Evolutionary conservation across 1,139 yeast species (phyloP).

Genomic region (Geotrichum restrictum): DNA sequence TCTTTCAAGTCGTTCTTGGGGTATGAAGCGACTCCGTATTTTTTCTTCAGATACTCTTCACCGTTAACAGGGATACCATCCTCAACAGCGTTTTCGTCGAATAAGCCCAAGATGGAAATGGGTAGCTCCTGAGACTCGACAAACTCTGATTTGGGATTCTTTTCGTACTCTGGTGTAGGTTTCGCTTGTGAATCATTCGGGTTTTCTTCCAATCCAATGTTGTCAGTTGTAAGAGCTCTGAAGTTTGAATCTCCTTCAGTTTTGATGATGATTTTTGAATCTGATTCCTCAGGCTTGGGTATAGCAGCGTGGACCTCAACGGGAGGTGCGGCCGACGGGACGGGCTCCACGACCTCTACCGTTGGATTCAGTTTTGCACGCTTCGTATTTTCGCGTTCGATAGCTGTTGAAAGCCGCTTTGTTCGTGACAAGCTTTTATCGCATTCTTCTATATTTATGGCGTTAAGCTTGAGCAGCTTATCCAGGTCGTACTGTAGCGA

Average conservation of each 20-base stretch:
- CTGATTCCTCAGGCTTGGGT: not conserved
- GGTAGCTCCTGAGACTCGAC: constrained; percentile 72
- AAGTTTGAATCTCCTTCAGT: constrained; percentile 13
- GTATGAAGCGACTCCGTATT: constrained; percentile 84
- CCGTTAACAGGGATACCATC: constrained; percentile 57
- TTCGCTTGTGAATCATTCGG: constrained; percentile 15
- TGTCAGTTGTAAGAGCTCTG: constrained; percentile 8
- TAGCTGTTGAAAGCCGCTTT: constrained; percentile 16
- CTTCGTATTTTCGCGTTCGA: constrained; percentile 19
- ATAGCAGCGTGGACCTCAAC: not conserved
- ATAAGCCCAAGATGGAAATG: constrained; percentile 65
- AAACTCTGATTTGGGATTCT: constrained; percentile 75
- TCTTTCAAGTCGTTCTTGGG: constrained; percentile 75
- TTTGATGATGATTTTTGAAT: constrained; percentile 10
- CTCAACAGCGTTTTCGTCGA: constrained; percentile 54
- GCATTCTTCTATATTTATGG: constrained; percentile 14
- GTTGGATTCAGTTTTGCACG: constrained; percentile 11
- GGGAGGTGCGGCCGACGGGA: not conserved
- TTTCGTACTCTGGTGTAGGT: constrained; percentile 50
- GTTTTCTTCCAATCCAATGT: constrained; percentile 13
- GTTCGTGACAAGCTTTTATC: constrained; percentile 14
- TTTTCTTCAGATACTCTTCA: constrained; percentile 66
- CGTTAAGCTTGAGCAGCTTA: constrained; percentile 13
- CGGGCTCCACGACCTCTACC: not conserved
- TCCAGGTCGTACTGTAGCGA: constrained; percentile 18